A percentile compares a stretch with the other conserved stretches of the same genome.
phyloP scores from a whole-genome alignment of 2,329 filamentous ascomycete species.

The Aspergillus pseudoglaucus region DNA sequence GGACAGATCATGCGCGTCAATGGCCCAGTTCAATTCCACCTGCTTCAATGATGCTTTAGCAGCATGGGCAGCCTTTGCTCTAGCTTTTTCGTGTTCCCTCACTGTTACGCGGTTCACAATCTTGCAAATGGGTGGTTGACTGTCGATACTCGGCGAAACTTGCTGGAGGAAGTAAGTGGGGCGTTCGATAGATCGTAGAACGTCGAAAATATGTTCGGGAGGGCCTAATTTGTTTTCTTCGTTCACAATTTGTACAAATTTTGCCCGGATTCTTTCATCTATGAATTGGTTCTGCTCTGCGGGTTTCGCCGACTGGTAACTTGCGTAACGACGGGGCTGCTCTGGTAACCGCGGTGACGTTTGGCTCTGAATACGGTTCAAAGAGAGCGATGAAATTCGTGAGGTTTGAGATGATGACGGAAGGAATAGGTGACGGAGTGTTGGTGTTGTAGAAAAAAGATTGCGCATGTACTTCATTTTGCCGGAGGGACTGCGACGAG shows the following conservation, averaged over 20 bases:
- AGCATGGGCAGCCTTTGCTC: conserved; percentile 33
- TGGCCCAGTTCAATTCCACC: conserved; percentile 87
- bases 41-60: conserved; percentile 54
- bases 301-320: conserved; percentile 1
- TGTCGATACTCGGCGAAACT: conserved; percentile 31
- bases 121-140: conserved; percentile 59
- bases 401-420: conserved; percentile 12
- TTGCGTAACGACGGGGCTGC: conserved; percentile 7
- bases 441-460: conserved; percentile 26
- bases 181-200: conserved; percentile 43
- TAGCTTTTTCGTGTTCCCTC: conserved; percentile 39
- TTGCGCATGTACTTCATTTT: conserved; percentile 29
- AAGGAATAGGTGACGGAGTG: conserved; percentile 25
- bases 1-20: conserved; percentile 66
- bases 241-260: conserved; percentile 29
- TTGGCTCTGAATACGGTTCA: conserved; percentile 4
- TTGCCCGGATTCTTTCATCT: conserved; percentile 29
- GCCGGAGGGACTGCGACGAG: not conserved
- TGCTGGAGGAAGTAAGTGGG: conserved; percentile 47
- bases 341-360: conserved; percentile 13
- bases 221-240: conserved; percentile 25
- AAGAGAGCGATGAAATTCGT: conserved; percentile 9
- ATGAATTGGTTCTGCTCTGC: conserved; percentile 13
- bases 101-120: conserved; percentile 56
- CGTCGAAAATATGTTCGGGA: conserved; percentile 21